Base-by-base conservation (phyloP, 371 early-diverging fungal genomes). In the Blakeslea trispora region DNA sequence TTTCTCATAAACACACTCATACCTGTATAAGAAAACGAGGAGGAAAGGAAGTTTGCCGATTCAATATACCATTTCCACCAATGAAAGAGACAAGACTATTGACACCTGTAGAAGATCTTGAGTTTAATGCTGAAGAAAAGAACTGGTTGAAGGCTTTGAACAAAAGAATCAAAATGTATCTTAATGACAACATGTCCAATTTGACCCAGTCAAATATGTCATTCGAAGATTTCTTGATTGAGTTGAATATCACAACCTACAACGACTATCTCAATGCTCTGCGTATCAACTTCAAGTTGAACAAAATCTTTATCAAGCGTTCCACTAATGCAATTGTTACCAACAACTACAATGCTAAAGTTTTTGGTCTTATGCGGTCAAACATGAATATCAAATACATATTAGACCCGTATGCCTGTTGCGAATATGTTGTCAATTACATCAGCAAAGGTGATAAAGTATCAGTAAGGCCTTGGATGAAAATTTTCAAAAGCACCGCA, bases 321-420 rank as follows among this genome's bases (percentile, higher is more conserved):
- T 7, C 7, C 1, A 24, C 24, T 5, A 46, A 46, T 11, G 46
- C 7, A 4, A 28, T 46, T 1, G 9, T 46, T 19, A 46, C n/a
- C 22, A 46, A 46, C 28, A 46, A 46, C 23, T 46, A 46, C 8
- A 46, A 46, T n/a, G 1, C 24, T 4, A 22, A 46, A 24, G 24
- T 46, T 24, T 24, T 46, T 19, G 23, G 23, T 4, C 17, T 44
- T 1, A 22, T 24, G 28, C 22, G n/a, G 6, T 24, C 46, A 28
- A 46, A 46, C 13, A 46, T 46, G 15, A 24, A 46, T 28, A 22
- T 46, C 24, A 22, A 46, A 28, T 46, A 46, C n/a, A 46, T 46
- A 24, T 28, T 46, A 28, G 46, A 46, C 10, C 46, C 46, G 1
- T 46, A 46, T 28, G 46, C 46, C 8, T 46, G 46, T 15, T 46